Conservation (phyloP, 2,329 filamentous ascomycete genomes). For the Pseudogymnoascus sp. region DNA sequence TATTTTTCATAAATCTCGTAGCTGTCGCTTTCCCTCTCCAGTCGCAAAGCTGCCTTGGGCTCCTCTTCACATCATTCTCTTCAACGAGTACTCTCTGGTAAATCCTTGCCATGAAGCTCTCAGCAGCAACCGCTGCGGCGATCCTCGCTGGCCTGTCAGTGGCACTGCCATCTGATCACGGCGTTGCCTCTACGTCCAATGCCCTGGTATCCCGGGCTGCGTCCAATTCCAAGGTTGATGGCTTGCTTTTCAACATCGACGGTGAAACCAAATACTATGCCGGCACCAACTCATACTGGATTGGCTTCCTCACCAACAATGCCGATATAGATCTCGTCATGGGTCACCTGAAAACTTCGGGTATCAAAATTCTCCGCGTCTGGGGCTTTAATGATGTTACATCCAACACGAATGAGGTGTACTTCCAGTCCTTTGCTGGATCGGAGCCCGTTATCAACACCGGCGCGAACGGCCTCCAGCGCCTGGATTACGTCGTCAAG, state of each 20-base stretch:
- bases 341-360: constrained; percentile 40
- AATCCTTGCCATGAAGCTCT: background rate
- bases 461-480: constrained; percentile 53
- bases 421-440: constrained; percentile 23
- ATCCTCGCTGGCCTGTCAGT: background rate
- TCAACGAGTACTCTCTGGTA: background rate
- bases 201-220: background rate
- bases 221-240: constrained; percentile 14
- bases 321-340: constrained; percentile 45
- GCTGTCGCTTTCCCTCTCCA: background rate
- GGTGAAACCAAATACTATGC: constrained; percentile 40
- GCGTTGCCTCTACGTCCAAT: background rate
- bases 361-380: constrained; percentile 50
- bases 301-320: constrained; percentile 43
- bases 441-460: constrained; percentile 54
- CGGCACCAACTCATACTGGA: constrained; percentile 50
- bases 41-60: background rate
- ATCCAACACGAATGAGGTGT: constrained; percentile 9
- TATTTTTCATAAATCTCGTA: background rate
- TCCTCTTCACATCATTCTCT: background rate
- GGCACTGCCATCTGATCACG: background rate
- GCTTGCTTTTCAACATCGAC: constrained; percentile 33
- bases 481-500: constrained; percentile 57
- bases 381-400: constrained; percentile 57
- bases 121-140: background rate